These are phyloP conservation scores for Umbilicus rupestris DNA, from an alignment of 164 flowering plant species.

Conservation along the genomic window DNA sequence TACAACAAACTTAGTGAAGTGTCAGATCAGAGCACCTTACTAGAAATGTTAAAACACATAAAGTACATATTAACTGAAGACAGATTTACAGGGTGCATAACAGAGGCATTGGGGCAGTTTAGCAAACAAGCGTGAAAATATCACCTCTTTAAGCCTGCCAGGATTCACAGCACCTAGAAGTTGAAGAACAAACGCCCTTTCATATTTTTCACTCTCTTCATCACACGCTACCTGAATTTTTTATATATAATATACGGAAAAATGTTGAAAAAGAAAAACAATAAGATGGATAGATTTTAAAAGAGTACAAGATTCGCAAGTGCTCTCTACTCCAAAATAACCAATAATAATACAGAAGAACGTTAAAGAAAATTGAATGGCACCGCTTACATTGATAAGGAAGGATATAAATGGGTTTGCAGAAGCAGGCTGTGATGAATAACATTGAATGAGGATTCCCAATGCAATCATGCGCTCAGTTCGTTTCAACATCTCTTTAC, in stretches of 20 bases:
- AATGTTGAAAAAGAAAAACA: background rate
- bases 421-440: conserved; percentile 40
- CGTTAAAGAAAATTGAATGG: background rate
- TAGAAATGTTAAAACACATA: background rate
- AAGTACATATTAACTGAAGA: background rate
- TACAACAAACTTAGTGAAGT: background rate
- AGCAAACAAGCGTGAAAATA: background rate
- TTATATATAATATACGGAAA: background rate
- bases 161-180: conserved; percentile 35
- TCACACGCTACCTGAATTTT: conserved; percentile 58
- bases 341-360: background rate
- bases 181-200: conserved; percentile 69
- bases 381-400: conserved; percentile 48
- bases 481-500: conserved; percentile 40
- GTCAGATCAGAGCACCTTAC: background rate
- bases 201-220: conserved; percentile 52
- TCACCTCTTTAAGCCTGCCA: conserved; percentile 50
- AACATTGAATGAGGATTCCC: conserved; percentile 51
- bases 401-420: conserved; percentile 54
- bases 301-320: background rate
- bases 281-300: background rate
- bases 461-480: conserved; percentile 67
- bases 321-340: background rate
- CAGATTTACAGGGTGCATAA: background rate
- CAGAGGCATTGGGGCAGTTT: background rate